Evolutionary conservation across 2,329 filamentous ascomycete genomes (phyloP).

Genomic region (Botrytis elliptica): DNA sequence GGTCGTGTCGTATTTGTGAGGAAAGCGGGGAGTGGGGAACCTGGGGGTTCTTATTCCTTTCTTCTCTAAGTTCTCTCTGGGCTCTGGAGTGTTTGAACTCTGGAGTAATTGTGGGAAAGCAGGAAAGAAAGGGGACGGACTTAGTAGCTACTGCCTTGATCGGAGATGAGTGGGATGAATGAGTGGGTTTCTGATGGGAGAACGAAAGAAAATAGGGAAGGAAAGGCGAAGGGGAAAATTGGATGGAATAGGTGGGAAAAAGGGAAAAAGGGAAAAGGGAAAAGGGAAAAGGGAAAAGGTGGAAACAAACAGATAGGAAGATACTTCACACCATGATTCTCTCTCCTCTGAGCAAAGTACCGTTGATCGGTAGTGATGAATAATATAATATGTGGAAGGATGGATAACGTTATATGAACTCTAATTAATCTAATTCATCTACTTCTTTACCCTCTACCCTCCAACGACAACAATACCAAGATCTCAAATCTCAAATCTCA

Average conservation of each 20-base stretch:
- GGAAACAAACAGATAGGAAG: not conserved
- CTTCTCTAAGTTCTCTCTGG: not conserved
- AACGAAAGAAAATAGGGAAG: not conserved
- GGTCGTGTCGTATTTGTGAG: not conserved
- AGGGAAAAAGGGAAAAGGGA: not conserved
- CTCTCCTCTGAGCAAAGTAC: not conserved
- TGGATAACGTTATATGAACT: not conserved
- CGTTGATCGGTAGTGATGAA: not conserved
- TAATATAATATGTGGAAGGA: not conserved
- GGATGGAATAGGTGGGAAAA: not conserved
- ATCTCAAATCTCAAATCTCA: not conserved
- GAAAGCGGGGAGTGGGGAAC: conserved; percentile 8
- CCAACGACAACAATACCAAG: not conserved
- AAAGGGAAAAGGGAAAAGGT: not conserved
- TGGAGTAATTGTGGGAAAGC: not conserved
- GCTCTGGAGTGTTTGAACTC: too few relatives aligned
- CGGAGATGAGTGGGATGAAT: not conserved
- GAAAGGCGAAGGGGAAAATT: not conserved
- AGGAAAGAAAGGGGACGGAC: not conserved
- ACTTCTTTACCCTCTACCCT: not conserved
- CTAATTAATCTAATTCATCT: not conserved
- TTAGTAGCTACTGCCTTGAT: not conserved
- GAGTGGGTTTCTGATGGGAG: not conserved
- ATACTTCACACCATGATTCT: not conserved
- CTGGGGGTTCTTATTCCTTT: not conserved